Percentiles rank a stretch among this genome's conserved stretches.
Evolutionary conservation across 257 asterid genomes (phyloP).

Genomic region (Salvia miltiorrhiza): DNA sequence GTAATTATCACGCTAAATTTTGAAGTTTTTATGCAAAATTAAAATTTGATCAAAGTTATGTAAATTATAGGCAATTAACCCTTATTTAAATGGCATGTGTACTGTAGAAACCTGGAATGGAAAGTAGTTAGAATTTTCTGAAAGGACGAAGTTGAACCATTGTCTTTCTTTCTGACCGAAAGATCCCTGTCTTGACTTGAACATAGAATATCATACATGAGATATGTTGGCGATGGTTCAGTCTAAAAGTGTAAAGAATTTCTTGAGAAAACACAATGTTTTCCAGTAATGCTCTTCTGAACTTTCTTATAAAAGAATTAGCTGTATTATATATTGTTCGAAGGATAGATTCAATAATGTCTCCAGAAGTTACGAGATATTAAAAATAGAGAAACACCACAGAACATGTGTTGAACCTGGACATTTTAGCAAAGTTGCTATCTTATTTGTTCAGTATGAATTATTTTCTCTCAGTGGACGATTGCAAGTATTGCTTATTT

Average conservation of each 20-base stretch:
- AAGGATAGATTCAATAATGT: background rate
- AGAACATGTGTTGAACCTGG: background rate
- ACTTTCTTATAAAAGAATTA: background rate
- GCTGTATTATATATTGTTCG: background rate
- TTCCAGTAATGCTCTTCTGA: constrained; percentile 7
- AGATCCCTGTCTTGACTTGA: too few relatives aligned
- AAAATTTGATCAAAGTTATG: too few relatives aligned
- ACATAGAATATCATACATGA: too few relatives aligned
- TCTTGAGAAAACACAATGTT: constrained; percentile 1
- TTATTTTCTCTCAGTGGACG: background rate
- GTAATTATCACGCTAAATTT: too few relatives aligned
- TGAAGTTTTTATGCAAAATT: too few relatives aligned
- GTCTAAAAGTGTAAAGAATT: background rate
- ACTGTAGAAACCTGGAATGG: background rate
- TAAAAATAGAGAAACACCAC: background rate
- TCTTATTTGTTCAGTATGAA: background rate
- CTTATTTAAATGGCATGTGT: background rate
- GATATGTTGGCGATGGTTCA: background rate
- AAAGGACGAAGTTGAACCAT: background rate
- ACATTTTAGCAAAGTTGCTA: background rate
- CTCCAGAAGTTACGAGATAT: background rate
- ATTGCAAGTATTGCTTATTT: background rate
- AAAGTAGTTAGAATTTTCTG: background rate
- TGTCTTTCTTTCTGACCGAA: too few relatives aligned
- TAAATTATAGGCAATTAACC: too few relatives aligned